Base-by-base conservation (phyloP, 371 early-diverging fungal species). In the Parasitella parasitica region DNA sequence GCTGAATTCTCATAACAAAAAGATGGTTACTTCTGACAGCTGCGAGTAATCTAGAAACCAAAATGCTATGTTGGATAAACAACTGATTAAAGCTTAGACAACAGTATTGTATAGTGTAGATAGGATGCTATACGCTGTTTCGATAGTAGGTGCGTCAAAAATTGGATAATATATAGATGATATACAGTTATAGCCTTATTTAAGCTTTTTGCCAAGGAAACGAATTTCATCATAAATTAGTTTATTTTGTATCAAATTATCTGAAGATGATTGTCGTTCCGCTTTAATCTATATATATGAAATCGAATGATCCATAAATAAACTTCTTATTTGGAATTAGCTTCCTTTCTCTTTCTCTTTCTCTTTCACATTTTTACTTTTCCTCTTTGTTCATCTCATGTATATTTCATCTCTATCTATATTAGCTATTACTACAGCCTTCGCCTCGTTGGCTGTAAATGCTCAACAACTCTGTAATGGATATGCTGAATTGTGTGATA, bases 401-500 rank as follows among this genome's bases (percentile, higher is more conserved):
- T 43, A 53, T 57, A 53, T 57, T 36, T 16, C 50, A 18, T 35
- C 46, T 16, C 4, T 61, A n/a, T 39, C 34, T 7, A 13, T 53
- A 26, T 35, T 57, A 3, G 57, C 51, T 15, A 6, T 63, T 58
- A 41, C 51, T 20, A 36, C 43, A 43, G 35, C 35, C 20, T 34
- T 43, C 16, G 13, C 28, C 1, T 34, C 49, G 12, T 12, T 7
- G 1, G 15, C 37, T 11, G 66, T 41, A 4, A 58, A 43, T 18
- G 68, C 69, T n/a, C 82, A 84, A 57, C 70, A 69, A 24, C 62
- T 63, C 12, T 92, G 93, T 67, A 92, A 92, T 65, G 93, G 93
- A 0, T 83, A 89, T 61, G 59, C 74, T 0, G 84, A 84, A 52
- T 78, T 86, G n/a, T 92, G 93, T 61, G 62, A 74, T 54, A 81